Evolutionary conservation across 768 basidiomycete genomes (phyloP), one percentile per base, ranked within the genome.

Genomic region (Strobilomyces dryophilus): DNA sequence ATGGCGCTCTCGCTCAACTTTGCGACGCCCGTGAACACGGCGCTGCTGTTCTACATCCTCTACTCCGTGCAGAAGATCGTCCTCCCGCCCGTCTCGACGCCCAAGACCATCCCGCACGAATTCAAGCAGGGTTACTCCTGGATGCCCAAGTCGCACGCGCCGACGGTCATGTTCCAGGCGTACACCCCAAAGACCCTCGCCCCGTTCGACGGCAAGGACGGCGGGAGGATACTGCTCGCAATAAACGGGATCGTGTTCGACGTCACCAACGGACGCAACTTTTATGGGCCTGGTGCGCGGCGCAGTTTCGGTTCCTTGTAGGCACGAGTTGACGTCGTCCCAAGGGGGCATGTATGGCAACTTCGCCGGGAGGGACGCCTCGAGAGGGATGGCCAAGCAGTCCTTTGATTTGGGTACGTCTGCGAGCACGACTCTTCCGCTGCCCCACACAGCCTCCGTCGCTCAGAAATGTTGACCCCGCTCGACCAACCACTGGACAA

Each of bases 321-420:
- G 26, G 12, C 14, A 6, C 2, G 15, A 11, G 42, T 18, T 45
- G 29, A 45, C 55, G 17, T 15, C 24, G 43, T 39, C 27, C 59
- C 29, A 3, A 97, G 95, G 85, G 62, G 95, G 95, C 0, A 92
- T 94, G 81, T 98, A 98, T 65, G 94, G 92, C 29, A 95, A 95
- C 71, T 98, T 99, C 75, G 95, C 97, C 3, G 97, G 95, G 6
- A 73, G 95, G 45, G 95, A 99, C 72, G 95, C 95, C 2, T 95
- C 92, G 15, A 76, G 95, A 35, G 95, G 95, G 5, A 95, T 98
- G 90, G 95, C 95, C 8, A 97, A 95, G 72, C 95, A 98, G 72
- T 95, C 93, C 3, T 98, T 97, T 59, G 95, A 95, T 47, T 29
- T 75, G n/a, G 92, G 94, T 92, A 63, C 48, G 87, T 64, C 8